Evolutionary conservation across 2,329 filamentous ascomycete genomes (phyloP).

Genomic region (Lachnellula arida): DNA sequence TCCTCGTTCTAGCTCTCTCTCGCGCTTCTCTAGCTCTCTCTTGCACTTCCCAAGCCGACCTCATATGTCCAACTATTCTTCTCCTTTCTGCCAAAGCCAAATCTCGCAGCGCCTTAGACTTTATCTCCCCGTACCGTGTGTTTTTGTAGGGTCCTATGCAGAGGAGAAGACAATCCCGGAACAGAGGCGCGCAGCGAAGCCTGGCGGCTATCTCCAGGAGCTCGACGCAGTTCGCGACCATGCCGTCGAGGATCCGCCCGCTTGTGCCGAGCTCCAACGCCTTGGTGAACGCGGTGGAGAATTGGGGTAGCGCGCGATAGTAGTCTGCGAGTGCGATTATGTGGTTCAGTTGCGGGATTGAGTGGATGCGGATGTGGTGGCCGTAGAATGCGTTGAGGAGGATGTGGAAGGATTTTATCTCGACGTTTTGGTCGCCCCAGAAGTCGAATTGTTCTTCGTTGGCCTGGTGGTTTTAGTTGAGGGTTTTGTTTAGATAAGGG

Average conservation of each 20-base stretch:
- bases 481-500: neutral
- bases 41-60: no score
- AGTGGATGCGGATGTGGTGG: neutral
- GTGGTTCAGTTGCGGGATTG: neutral
- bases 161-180: conserved; percentile 1
- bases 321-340: conserved; percentile 4
- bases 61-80: no score
- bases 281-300: neutral
- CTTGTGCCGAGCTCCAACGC: neutral
- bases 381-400: neutral
- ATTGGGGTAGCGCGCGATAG: conserved; percentile 2
- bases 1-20: no score
- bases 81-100: neutral
- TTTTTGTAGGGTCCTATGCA: neutral
- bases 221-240: neutral
- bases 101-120: neutral
- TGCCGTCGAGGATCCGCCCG: neutral
- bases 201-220: neutral
- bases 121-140: neutral
- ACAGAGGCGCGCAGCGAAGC: neutral
- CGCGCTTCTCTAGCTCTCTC: no score
- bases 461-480: neutral
- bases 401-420: neutral
- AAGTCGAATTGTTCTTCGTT: neutral
- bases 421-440: neutral